phyloP scores from a whole-genome alignment of 225 moss, liverwort and hornwort species.

The Rhytidiadelphus loreus region DNA sequence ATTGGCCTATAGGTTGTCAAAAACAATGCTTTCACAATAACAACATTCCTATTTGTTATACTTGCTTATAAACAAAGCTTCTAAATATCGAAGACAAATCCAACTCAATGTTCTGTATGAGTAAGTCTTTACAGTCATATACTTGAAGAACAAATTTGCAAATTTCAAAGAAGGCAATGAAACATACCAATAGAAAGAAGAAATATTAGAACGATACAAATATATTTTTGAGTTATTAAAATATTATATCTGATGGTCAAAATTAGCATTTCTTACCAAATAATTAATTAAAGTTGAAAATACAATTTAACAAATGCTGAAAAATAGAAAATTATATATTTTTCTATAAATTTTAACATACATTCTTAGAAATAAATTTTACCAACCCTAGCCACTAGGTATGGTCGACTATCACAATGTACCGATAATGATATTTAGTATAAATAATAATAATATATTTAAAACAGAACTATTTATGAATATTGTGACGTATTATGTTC shows the following conservation, averaged over 20 bases:
- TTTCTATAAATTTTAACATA: no score
- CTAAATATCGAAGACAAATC: background rate
- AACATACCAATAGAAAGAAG: no score
- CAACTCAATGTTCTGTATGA: rapidly evolving
- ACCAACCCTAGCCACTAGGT: no score
- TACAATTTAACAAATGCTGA: rapidly evolving
- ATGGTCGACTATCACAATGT: rapidly evolving
- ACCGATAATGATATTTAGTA: background rate
- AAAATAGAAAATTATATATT: no score
- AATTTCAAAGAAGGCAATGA: background rate
- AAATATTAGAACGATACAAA: background rate
- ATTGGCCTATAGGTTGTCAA: background rate
- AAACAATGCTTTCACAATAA: background rate
- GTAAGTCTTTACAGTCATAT: background rate
- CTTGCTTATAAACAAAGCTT: background rate
- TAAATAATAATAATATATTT: rapidly evolving
- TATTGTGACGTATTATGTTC: background rate
- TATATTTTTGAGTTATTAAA: background rate
- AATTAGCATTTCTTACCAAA: rapidly evolving
- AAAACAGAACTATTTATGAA: background rate
- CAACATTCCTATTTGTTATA: background rate
- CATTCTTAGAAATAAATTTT: background rate
- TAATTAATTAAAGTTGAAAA: background rate
- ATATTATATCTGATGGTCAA: rapidly evolving
- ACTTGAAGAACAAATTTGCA: background rate